Base-by-base conservation (phyloP, 805 yeast genomes). In the Nakazawaea ambrosiae region DNA sequence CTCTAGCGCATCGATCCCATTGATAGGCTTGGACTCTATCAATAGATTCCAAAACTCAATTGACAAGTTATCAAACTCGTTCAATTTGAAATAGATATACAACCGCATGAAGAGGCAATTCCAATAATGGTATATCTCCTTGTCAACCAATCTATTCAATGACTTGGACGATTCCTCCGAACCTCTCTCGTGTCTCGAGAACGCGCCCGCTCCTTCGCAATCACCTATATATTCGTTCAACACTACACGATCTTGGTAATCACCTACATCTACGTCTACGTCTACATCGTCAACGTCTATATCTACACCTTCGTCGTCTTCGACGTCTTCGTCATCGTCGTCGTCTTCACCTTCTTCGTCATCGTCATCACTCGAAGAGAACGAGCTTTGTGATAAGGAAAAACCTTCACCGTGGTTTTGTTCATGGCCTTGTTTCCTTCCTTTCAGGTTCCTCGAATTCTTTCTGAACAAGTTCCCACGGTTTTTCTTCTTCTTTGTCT, bases 61-160 rank as follows among this genome's bases (percentile, higher is more conserved):
- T 2, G 20, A 20, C 14, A 37, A 10, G n/a, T 32, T 37, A 6
- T 37, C 40, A 20, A 37, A 37, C 22, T 37, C 27, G 27, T 32
- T 37, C 29, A 37, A 22, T 14, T 27, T 32, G 22, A 27, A 37
- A 27, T 32, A 19, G 17, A 37, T 17, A n/a, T 16, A 22, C 20
- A 37, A 27, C 17, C 10, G 31, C 16, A 32, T 15, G 22, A 32
- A 31, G 1, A 8, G 10, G 17, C 40, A 37, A 27, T 27, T 37
- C 40, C 40, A 37, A 28, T 32, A 37, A 16, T 23, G 20, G 6
- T 10, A 25, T 8, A 37, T 27, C 19, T 37, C 40, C 4, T 32
- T 4, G 15, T 22, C 32, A 11, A 37, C 15, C 11, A 26, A 31
- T n/a, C 10, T 29, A 15, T 8, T 26, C 25, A 22, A 22, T 22